Evolutionary conservation across 768 basidiomycete genomes (phyloP).

Genomic region (Lactarius evosmus): DNA sequence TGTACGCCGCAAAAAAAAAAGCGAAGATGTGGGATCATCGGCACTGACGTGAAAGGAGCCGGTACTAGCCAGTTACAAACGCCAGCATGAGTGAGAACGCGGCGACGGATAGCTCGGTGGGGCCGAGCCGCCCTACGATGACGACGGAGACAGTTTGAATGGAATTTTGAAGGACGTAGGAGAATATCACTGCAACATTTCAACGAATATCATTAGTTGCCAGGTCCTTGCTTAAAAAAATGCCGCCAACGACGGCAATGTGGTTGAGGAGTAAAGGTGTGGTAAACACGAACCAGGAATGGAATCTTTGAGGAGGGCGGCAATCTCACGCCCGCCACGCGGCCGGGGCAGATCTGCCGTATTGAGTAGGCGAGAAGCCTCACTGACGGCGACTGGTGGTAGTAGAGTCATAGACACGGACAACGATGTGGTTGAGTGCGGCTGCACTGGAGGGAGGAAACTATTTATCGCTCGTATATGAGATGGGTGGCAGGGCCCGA

Average conservation of each 20-base stretch:
- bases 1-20: constrained; percentile 34
- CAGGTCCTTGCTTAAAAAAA: not conserved
- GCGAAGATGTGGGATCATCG: constrained; percentile 46
- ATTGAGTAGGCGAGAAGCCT: constrained; percentile 19
- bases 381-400: not conserved
- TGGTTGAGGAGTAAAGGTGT: not conserved
- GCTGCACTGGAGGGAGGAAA: constrained; percentile 3
- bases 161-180: constrained; percentile 72
- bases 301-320: constrained; percentile 23
- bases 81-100: constrained; percentile 77
- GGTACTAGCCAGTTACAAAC: constrained; percentile 70
- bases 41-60: constrained; percentile 29
- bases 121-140: constrained; percentile 63
- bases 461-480: constrained; percentile 12
- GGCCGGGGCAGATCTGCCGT: constrained; percentile 19
- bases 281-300: constrained; percentile 18
- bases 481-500: not conserved
- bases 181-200: constrained; percentile 51
- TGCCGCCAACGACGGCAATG: not conserved
- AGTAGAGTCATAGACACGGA: not conserved
- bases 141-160: constrained; percentile 64
- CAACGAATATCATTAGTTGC: not conserved
- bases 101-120: constrained; percentile 64
- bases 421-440: not conserved
- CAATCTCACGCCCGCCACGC: constrained; percentile 25